phyloP scores from a whole-genome alignment of 2,329 filamentous ascomycete species.

The Beauveria caledonica region DNA sequence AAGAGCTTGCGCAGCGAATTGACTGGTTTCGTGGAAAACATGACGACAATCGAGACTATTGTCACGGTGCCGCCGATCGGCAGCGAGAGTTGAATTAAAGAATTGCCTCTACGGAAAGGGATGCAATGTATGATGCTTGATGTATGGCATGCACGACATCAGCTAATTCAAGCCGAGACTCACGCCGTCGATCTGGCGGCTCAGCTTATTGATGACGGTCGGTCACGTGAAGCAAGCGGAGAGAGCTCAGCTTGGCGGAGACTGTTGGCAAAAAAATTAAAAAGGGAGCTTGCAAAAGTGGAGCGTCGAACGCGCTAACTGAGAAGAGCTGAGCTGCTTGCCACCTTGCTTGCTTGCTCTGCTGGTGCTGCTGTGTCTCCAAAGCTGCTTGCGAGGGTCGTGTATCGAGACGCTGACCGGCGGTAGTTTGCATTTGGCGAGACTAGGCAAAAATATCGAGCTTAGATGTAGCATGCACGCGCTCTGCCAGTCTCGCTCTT shows the following conservation, averaged over 20 bases:
- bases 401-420: not conserved
- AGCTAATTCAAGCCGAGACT: not conserved
- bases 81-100: not conserved
- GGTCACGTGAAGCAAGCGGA: not conserved
- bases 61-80: slow-evolving; percentile 9
- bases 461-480: not conserved
- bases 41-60: slow-evolving; percentile 12
- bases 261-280: not conserved
- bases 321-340: not conserved
- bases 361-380: not conserved
- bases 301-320: not conserved
- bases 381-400: not conserved
- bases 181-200: not conserved
- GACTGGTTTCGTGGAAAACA: slow-evolving; percentile 31
- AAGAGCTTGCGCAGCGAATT: slow-evolving; percentile 32
- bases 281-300: not conserved
- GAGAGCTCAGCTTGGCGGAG: not conserved
- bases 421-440: not conserved
- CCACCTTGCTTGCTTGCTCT: no score
- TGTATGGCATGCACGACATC: not conserved
- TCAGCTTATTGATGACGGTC: slow-evolving; percentile 4
- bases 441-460: not conserved
- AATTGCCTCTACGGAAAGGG: not conserved
- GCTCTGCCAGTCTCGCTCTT: not conserved
- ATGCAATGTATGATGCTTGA: not conserved